Conservation (phyloP, 208 protist species). For the Acanthamoeba quina region DNA sequence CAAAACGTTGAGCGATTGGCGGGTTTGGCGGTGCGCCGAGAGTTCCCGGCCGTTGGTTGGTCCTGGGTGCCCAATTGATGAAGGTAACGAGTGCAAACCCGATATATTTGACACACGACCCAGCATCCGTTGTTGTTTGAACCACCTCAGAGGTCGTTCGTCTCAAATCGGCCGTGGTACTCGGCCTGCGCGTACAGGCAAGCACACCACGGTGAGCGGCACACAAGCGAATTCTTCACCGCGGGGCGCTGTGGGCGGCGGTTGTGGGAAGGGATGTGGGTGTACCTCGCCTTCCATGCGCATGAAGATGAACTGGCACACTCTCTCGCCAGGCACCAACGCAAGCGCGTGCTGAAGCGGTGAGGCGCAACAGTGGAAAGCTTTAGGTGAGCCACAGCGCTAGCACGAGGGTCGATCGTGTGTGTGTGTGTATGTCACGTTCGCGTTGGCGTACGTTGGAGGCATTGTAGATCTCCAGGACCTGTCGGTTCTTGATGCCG, state of each 20-base stretch:
- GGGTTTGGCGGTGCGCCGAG: not conserved
- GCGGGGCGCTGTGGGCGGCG: not conserved
- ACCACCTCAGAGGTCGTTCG: not conserved
- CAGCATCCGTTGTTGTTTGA: no score
- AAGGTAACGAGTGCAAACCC: no score
- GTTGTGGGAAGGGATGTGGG: not conserved
- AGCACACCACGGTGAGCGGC: no score
- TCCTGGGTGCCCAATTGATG: no score
- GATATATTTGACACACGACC: no score
- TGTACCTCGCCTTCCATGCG: slow-evolving; percentile 71
- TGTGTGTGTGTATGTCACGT: not conserved
- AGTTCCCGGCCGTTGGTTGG: not conserved
- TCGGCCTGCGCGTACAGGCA: not conserved
- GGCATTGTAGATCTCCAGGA: slow-evolving; percentile 82
- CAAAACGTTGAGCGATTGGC: no score
- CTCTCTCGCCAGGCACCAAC: slow-evolving; percentile 71
- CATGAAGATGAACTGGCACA: slow-evolving; percentile 83
- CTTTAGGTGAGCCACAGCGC: not conserved
- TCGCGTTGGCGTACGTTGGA: slow-evolving; percentile 41
- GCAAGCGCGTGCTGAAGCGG: slow-evolving; percentile 17
- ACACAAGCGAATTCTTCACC: no score
- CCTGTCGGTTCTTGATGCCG: slow-evolving; percentile 77
- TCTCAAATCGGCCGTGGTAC: slow-evolving; percentile 41
- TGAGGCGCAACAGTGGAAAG: not conserved
- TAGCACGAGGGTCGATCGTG: no score